phyloP scores from a whole-genome alignment of 1,284 basidiomycete genomes.

The Schizophyllum amplum region DNA sequence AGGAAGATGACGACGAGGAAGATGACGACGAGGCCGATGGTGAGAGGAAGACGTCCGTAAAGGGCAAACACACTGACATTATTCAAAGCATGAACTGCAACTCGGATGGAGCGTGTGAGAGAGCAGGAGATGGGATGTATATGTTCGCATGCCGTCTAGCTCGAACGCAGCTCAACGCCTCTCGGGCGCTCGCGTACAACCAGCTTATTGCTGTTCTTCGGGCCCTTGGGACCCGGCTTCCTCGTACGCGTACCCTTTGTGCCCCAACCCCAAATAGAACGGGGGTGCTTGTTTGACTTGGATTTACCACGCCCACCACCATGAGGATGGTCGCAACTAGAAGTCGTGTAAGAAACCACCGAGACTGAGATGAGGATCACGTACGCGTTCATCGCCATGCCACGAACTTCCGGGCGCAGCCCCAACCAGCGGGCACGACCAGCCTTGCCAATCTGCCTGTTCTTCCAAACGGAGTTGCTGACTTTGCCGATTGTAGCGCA shows the following conservation, averaged over 20 bases:
- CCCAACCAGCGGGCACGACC: constrained; percentile 89
- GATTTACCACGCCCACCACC: constrained; percentile 98
- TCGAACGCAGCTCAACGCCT: constrained; percentile 63
- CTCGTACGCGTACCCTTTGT: constrained; percentile 91
- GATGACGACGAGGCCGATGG: too few relatives aligned
- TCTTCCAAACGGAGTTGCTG: constrained; percentile 89
- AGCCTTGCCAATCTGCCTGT: constrained; percentile 83
- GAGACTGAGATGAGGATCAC: constrained; percentile 21
- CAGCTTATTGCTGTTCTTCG: constrained; percentile 91
- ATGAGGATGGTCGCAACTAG: constrained; percentile 87
- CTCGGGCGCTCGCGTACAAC: constrained; percentile 85
- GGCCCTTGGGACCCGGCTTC: constrained; percentile 79
- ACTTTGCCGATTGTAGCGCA: constrained; percentile 89
- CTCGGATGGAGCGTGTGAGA: constrained; percentile 9
- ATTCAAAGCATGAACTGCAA: too few relatives aligned
- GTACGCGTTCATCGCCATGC: constrained; percentile 97
- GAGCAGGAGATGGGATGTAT: neutral
- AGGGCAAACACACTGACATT: too few relatives aligned
- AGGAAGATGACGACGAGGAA: constrained; percentile 7
- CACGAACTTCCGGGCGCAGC: constrained; percentile 80
- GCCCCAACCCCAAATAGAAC: constrained; percentile 87
- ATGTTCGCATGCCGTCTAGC: constrained; percentile 11
- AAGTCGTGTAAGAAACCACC: constrained; percentile 7
- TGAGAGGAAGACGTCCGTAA: neutral
- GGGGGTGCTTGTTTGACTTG: constrained; percentile 91